These are phyloP conservation scores for Acer yangbiense DNA, from an alignment of 345 rosid genomes.

Conservation along the genomic window DNA sequence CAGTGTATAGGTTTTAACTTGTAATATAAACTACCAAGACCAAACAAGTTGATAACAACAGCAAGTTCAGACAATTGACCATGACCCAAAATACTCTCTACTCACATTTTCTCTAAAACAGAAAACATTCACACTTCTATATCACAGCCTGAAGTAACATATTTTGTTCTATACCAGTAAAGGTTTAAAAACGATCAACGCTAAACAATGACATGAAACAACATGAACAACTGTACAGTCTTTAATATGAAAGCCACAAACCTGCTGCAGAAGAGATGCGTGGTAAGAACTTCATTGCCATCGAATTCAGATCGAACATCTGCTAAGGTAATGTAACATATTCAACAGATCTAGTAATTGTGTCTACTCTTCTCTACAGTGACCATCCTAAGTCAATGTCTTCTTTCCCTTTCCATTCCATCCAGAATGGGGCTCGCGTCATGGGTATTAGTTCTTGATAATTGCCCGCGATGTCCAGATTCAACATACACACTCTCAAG, in stretches of 20 bases:
- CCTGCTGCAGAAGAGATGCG: too few relatives aligned
- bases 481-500: conserved; percentile 57
- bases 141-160: neutral
- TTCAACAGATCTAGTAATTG: neutral
- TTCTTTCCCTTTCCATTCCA: conserved; percentile 19
- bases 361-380: conserved; percentile 18
- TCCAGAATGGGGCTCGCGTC: conserved; percentile 51
- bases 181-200: neutral
- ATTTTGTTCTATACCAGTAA: neutral
- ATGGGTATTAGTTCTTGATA: conserved; percentile 31
- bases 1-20: neutral
- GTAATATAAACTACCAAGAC: neutral
- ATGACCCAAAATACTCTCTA: neutral
- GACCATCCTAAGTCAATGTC: conserved; percentile 7
- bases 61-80: neutral
- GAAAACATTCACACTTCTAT: neutral
- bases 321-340: neutral
- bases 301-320: neutral
- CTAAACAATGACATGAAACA: neutral
- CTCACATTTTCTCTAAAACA: neutral
- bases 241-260: neutral
- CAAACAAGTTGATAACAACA: neutral
- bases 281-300: neutral
- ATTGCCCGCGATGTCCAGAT: conserved; percentile 35
- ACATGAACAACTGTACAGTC: neutral